These are phyloP conservation scores for Glycine soja DNA, from an alignment of 306 rosid species.

Conservation along the genomic window DNA sequence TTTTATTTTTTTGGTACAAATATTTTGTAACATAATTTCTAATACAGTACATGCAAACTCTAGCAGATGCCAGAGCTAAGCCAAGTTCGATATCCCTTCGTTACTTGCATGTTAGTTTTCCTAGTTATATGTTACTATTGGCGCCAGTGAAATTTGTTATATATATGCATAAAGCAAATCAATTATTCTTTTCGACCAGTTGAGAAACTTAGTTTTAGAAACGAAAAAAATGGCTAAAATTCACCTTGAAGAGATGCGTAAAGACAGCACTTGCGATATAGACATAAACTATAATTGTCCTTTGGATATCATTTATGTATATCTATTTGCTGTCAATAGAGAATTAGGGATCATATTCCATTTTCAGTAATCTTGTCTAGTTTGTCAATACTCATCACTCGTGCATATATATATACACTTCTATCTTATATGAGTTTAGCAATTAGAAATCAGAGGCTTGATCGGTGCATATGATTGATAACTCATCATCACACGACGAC, in stretches of 20 bases:
- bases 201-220: not conserved
- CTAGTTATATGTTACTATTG: conserved; percentile 5
- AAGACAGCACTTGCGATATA: not conserved
- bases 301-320: conserved; percentile 2
- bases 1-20: too few species aligned
- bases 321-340: not conserved
- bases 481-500: not conserved
- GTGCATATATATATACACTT: not conserved
- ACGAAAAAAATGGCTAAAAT: conserved; percentile 2
- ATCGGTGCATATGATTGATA: conserved; percentile 22
- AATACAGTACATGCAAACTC: not conserved
- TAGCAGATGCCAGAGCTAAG: not conserved
- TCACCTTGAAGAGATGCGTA: conserved; percentile 10
- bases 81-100: not conserved
- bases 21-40: not conserved
- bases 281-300: conserved; percentile 2
- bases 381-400: not conserved
- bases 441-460: conserved; percentile 21
- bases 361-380: too few species aligned
- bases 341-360: too few species aligned
- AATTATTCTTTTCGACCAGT: not conserved
- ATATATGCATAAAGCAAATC: not conserved
- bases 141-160: not conserved
- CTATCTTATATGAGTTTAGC: not conserved
- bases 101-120: not conserved